Evolutionary conservation across 1,284 basidiomycete species (phyloP), one percentile per base, ranked within the genome.

Genomic region (Rhodotorula sp.): DNA sequence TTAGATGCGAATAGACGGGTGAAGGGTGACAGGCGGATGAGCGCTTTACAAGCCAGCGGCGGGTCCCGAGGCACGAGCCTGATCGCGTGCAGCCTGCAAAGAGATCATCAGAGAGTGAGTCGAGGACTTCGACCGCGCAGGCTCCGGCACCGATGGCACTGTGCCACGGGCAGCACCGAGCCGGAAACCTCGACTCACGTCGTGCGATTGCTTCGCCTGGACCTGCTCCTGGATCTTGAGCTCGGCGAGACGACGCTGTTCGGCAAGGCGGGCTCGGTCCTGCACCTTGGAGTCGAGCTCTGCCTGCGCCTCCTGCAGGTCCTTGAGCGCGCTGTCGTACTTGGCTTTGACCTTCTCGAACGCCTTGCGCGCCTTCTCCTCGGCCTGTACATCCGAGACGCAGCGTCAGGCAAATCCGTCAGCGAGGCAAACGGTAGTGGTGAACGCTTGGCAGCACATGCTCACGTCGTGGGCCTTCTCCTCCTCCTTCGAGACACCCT

Each of bases 321-420:
- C 54, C 26, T 56, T 15, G 26, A 56, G 26, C 12, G 54, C 54
- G 6, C 29, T 26, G 26, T 56, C 54, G 54, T 56, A 56, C 26
- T 56, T 56, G n/a, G n/a, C 26, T 26, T 56, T 56, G 54, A 56
- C 54, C 54, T 56, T 56, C 54, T 56, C 54, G 54, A 29, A 56
- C 14, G 26, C 15, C 54, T 56, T 56, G 26, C 54, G 54, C 26
- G 54, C n/a, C 54, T 56, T 56, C n/a, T 56, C 54, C 18, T 56
- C 54, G 54, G 54, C 54, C 54, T 56, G 54, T 18, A 12, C 12
- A 16, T 14, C 7, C 8, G 52, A 26, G 14, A 21, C 34, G 34
- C 34, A 34, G 34, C 34, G 8, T 34, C 5, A 34, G 34, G 34
- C 34, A 34, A 34, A 52, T 21, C 21, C 51, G 51, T 52, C 51